Base-by-base conservation (phyloP, 129 eudicot genomes). In the Glebionis coronaria region DNA sequence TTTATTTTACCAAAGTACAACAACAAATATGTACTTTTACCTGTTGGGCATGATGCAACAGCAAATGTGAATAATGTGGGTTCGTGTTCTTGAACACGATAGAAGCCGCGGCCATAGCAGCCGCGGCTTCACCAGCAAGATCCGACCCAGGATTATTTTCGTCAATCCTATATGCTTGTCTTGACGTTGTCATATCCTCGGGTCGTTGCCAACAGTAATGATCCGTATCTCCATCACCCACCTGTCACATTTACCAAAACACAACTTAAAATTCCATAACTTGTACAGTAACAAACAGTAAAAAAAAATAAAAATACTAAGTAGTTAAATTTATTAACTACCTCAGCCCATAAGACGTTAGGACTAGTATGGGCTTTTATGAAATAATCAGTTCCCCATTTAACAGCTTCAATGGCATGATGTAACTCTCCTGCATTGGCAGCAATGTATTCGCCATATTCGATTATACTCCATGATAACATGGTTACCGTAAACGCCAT, bases 331-430 rank as follows among this genome's bases (percentile, higher is more conserved):
- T 23, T 23, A 1, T 14, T 8, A 61, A 29, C 21, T 68, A 84
- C 97, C 88, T 91, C 88, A 4, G 95, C 97, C 97, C 97, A 91
- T 47, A 91, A 67, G 60, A 88, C 88, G 72, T 81, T 87, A 4
- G 94, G 97, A 38, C 85, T 85, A 19, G 91, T 85, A 63, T 91
- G 98, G 27, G 96, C 94, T 61, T 91, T 91, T 10, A 88, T 91
- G 87, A 91, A 91, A 57, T 91, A 91, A 76, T 91, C 96, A 28
- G 96, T 85, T 4, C 96, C 98, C 98, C 97, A 91, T 63, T 92
- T 92, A 25, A 92, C 84, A 0, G 98, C 85, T 74, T 88, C 89
- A 49, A 92, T 15, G 13, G 97, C 96, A 21, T 85, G 88, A 42
- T 78, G 73, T 0, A 79, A 46, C 70, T 91, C 90, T 10, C 91